Evolutionary conservation across 495 filamentous ascomycete genomes (phyloP).

Genomic region (Hypoxylon cercidicola): DNA sequence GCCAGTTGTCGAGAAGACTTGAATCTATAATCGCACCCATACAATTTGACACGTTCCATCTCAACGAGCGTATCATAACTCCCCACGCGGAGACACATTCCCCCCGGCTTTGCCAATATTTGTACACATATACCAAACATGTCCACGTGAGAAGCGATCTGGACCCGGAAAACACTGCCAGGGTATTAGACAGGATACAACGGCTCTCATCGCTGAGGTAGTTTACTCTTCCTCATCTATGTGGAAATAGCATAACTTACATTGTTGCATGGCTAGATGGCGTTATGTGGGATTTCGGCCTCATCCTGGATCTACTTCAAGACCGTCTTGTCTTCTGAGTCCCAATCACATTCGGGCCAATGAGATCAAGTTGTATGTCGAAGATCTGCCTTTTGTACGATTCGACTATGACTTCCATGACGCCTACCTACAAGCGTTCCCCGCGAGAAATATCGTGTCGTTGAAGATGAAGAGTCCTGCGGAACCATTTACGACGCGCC

Average conservation of each 20-base stretch:
- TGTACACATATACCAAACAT: constrained; percentile 42
- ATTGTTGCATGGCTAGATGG: constrained; percentile 28
- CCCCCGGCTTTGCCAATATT: constrained; percentile 24
- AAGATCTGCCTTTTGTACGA: constrained; percentile 38
- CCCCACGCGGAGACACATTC: constrained; percentile 24
- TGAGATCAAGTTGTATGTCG: constrained; percentile 40
- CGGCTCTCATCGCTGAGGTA: constrained; percentile 44
- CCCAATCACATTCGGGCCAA: constrained; percentile 8
- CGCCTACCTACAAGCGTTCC: constrained; percentile 36
- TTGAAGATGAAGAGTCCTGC: constrained; percentile 40
- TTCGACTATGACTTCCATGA: constrained; percentile 20
- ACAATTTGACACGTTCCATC: constrained; percentile 35
- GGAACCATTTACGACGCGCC: constrained; percentile 36
- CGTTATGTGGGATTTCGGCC: constrained; percentile 29
- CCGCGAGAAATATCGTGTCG: constrained; percentile 36
- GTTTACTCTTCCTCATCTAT: not conserved
- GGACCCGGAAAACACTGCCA: constrained; percentile 29
- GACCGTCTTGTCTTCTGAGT: constrained; percentile 37
- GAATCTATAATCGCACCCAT: constrained; percentile 43
- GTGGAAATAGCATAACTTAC: constrained; percentile 1
- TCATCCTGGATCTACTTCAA: constrained; percentile 22
- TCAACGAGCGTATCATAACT: constrained; percentile 38
- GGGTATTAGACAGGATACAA: constrained; percentile 31
- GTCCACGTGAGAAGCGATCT: constrained; percentile 37
- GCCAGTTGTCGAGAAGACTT: constrained; percentile 39